Evolutionary conservation across 352 stramenopile genomes (phyloP).

Genomic region (Globisporangium viniferum): DNA sequence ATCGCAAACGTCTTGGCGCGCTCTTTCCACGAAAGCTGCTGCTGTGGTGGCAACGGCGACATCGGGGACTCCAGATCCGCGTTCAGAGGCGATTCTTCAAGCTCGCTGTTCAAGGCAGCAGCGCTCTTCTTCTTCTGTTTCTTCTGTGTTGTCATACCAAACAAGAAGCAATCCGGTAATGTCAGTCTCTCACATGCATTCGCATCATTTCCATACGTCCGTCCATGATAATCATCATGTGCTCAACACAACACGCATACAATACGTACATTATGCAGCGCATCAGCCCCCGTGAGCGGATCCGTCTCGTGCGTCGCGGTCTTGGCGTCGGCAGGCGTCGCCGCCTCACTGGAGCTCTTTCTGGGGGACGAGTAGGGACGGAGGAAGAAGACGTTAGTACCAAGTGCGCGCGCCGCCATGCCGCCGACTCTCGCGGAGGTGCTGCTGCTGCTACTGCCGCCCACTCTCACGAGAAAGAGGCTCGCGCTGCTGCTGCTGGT

Average conservation of each 20-base stretch:
- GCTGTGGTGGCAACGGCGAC: slow-evolving; percentile 11
- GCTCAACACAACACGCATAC: background rate
- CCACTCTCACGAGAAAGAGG: background rate
- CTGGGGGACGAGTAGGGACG: slow-evolving; percentile 34
- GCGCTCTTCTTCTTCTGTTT: slow-evolving; percentile 2
- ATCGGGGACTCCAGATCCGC: background rate
- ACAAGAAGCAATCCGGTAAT: background rate
- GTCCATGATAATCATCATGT: background rate
- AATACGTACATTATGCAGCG: slow-evolving; percentile 23
- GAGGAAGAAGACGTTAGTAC: slow-evolving; percentile 33
- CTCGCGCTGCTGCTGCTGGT: slow-evolving; percentile 10
- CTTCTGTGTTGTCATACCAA: background rate
- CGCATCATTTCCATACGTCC: background rate
- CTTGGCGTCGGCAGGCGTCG: slow-evolving; percentile 7
- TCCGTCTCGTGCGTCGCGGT: slow-evolving; percentile 31
- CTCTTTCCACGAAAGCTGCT: slow-evolving; percentile 49
- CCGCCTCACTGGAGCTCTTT: slow-evolving; percentile 17
- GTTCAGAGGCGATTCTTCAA: background rate
- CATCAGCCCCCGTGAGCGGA: slow-evolving; percentile 28
- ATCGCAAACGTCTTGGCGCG: slow-evolving; percentile 79
- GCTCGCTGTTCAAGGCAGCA: background rate
- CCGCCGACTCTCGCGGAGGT: slow-evolving; percentile 9
- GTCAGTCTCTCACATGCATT: background rate
- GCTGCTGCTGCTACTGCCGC: slow-evolving; percentile 8
- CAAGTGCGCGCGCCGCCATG: slow-evolving; percentile 9